A percentile compares a stretch with the other conserved stretches of the same genome.
These are phyloP conservation scores for Calocera viscosa DNA, from an alignment of 768 basidiomycete species.

Conservation along the genomic window DNA sequence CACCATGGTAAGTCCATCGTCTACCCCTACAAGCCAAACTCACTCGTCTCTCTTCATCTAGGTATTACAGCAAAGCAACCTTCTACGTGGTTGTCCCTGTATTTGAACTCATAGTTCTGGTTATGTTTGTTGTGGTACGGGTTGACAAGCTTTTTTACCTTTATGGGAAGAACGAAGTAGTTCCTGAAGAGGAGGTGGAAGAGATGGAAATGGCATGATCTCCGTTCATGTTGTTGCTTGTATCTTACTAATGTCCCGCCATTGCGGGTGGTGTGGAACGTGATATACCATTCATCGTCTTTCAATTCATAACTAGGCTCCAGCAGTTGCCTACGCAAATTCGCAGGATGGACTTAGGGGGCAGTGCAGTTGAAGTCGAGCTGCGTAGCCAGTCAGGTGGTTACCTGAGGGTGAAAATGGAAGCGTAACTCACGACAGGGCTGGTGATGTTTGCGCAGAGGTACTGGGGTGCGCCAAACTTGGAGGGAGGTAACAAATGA, in stretches of 20 bases:
- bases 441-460: not conserved
- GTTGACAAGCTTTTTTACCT: not conserved
- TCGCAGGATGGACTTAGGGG: not conserved
- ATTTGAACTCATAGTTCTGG: not conserved
- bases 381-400: not conserved
- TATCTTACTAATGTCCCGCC: not conserved
- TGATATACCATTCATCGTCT: not conserved
- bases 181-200: not conserved
- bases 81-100: not conserved
- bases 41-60: not conserved
- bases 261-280: not conserved
- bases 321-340: too few relatives aligned
- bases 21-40: not conserved
- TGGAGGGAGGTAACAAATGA: slow-evolving; percentile 23
- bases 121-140: not conserved
- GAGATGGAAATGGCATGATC: not conserved
- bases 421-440: not conserved
- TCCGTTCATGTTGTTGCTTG: not conserved
- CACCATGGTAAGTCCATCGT: not conserved
- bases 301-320: not conserved
- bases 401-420: not conserved
- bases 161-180: not conserved
- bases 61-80: not conserved
- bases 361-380: not conserved
- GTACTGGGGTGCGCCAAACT: slow-evolving; percentile 11